Percentiles rank a stretch among this genome's conserved stretches.
phyloP scores from a whole-genome alignment of 179 eudicot species.

The Spinacia oleracea region DNA sequence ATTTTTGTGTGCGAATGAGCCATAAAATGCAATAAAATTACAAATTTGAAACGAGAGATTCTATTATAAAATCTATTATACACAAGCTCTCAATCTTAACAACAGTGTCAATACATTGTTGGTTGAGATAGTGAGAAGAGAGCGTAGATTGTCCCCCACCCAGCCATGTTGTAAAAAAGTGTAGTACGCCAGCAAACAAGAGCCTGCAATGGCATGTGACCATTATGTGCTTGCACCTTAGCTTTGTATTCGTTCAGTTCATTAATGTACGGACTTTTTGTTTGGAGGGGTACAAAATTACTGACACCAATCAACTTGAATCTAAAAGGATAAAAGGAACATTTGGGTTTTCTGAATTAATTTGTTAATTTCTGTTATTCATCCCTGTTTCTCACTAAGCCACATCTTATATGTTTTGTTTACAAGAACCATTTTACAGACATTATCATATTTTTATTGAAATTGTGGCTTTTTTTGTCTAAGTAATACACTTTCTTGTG shows the following conservation, averaged over 20 bases:
- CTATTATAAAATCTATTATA: too few species aligned
- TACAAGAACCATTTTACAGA: conserved; percentile 8
- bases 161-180: too few species aligned
- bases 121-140: too few species aligned
- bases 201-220: too few species aligned
- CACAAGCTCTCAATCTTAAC: too few species aligned
- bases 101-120: too few species aligned
- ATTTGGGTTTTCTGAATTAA: conserved; percentile 21
- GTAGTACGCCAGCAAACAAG: too few species aligned
- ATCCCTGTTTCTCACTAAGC: neutral
- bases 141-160: too few species aligned
- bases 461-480: neutral
- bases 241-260: neutral
- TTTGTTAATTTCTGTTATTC: neutral
- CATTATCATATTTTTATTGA: neutral
- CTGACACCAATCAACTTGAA: conserved; percentile 23
- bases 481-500: neutral
- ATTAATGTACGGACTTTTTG: conserved; percentile 19
- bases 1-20: too few species aligned
- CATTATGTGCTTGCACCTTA: conserved; percentile 16
- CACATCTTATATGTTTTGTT: neutral
- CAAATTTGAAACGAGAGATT: too few species aligned
- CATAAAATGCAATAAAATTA: too few species aligned
- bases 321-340: conserved; percentile 6
- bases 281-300: neutral